Conservation (phyloP, 345 rosid species). For the Mangifera indica region DNA sequence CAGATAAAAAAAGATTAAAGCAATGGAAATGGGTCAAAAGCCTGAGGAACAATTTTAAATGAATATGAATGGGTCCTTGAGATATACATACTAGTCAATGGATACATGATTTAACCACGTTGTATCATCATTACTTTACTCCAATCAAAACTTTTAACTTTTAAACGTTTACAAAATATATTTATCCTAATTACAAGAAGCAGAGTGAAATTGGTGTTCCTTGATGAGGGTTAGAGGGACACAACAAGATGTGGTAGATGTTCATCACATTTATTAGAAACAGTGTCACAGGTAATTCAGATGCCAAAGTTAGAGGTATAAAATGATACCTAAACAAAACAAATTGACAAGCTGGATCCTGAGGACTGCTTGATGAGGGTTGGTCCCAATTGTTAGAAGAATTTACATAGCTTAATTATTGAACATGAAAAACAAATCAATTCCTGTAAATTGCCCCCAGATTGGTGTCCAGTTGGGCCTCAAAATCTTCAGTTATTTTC, state of each 20-base stretch:
- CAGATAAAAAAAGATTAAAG: too few relatives aligned
- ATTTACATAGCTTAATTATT: background rate
- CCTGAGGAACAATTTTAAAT: too few relatives aligned
- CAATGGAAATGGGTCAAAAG: too few relatives aligned
- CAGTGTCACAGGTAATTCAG: too few relatives aligned
- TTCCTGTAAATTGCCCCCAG: background rate
- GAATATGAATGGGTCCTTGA: background rate
- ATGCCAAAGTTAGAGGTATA: background rate
- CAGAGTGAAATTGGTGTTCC: too few relatives aligned
- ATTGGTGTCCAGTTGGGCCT: slow-evolving; percentile 12
- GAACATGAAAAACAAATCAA: background rate
- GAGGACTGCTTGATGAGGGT: background rate
- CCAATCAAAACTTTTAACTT: background rate
- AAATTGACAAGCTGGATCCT: background rate
- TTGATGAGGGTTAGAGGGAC: too few relatives aligned
- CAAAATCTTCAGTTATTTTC: background rate
- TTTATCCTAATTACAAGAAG: too few relatives aligned
- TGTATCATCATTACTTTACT: background rate
- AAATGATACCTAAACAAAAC: background rate
- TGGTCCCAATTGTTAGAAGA: background rate
- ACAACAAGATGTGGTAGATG: too few relatives aligned
- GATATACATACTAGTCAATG: background rate
- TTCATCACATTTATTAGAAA: background rate
- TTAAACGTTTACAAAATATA: too few relatives aligned
- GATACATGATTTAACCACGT: background rate